Base-by-base conservation (phyloP, 139 green algal species). In the Penium margaritaceum region DNA sequence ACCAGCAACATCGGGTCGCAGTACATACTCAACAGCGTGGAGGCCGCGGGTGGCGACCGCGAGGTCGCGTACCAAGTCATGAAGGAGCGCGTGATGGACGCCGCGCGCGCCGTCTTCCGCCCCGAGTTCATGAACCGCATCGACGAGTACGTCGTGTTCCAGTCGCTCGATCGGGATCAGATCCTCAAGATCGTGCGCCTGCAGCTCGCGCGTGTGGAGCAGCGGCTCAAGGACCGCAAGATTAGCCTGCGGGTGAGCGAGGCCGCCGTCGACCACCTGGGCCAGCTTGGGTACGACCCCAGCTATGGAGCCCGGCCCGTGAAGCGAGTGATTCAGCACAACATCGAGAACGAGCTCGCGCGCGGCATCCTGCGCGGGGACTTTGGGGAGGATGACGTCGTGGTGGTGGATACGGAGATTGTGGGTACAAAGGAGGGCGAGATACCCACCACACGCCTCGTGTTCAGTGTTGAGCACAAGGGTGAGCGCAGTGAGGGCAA, bases 111-210 rank as follows among this genome's bases (percentile, higher is more conserved):
- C 1, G 83, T 92, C 78, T 98, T 97, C 89, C 81, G 89, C 55
- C 93, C 93, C 29, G 93, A 98, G 85, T 98, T 97, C 72, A 81
- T 98, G 68, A 98, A 97, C 85, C 85, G 93, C 58, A 86, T 97
- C 36, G 93, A 97, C 84, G 93, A 97, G 78, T 97, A 94, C 84
- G 93, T 96, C 67, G 90, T 96, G 24, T 98, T 97, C 73, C 84
- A 95, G 72, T 87, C 88, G 14, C 88, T 97, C 5, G 67, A 68
- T 14, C 35, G 67, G 3, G 79, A 85, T 0, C 84, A 97, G 84
- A 96, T 97, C 80, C 77, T 81, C 39, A 63, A 70, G 43, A 95
- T 97, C 62, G 92, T 96, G 54, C 53, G 43, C 30, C 75, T 91
- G 63, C 75, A 82, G 75, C 32, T 82, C 57, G 74, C 84, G 57